Percentiles rank a stretch among this genome's conserved stretches.
phyloP scores from a whole-genome alignment of 2,329 filamentous ascomycete species.

The Elsinoe arachidis region DNA sequence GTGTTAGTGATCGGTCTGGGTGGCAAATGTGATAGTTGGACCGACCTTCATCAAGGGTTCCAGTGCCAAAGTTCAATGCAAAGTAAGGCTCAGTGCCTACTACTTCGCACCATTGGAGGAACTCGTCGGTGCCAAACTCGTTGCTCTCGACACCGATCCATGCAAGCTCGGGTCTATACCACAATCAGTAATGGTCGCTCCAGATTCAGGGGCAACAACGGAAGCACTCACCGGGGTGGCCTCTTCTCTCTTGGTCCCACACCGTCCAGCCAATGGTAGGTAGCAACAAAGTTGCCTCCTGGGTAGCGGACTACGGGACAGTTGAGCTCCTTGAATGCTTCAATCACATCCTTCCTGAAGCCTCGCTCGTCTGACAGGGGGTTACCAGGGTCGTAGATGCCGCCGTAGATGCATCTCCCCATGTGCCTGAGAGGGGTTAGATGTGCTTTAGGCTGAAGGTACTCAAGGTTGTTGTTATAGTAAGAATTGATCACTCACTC shows the following conservation, averaged over 20 bases:
- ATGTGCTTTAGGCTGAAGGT: too few species aligned
- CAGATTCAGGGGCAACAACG: background rate
- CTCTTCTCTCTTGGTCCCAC: slow-evolving; percentile 64
- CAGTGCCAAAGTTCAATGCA: slow-evolving; percentile 73
- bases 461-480: too few species aligned
- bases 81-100: slow-evolving; percentile 72
- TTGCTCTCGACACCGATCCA: slow-evolving; percentile 73
- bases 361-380: slow-evolving; percentile 63
- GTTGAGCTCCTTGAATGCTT: slow-evolving; percentile 62
- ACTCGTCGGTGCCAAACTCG: slow-evolving; percentile 77
- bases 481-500: slow-evolving; percentile 48
- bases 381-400: slow-evolving; percentile 71
- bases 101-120: slow-evolving; percentile 69
- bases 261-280: slow-evolving; percentile 78
- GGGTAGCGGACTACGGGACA: slow-evolving; percentile 73
- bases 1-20: background rate
- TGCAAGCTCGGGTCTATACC: slow-evolving; percentile 58
- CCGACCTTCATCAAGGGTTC: slow-evolving; percentile 48
- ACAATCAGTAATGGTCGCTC: background rate
- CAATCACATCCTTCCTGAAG: slow-evolving; percentile 71
- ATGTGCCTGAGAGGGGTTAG: slow-evolving; percentile 54
- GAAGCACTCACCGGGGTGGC: slow-evolving; percentile 33
- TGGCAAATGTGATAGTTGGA: background rate
- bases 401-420: slow-evolving; percentile 81
- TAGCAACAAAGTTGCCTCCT: slow-evolving; percentile 76